Evolutionary conservation across 345 rosid species (phyloP).

Genomic region (Lepidium africanum): DNA sequence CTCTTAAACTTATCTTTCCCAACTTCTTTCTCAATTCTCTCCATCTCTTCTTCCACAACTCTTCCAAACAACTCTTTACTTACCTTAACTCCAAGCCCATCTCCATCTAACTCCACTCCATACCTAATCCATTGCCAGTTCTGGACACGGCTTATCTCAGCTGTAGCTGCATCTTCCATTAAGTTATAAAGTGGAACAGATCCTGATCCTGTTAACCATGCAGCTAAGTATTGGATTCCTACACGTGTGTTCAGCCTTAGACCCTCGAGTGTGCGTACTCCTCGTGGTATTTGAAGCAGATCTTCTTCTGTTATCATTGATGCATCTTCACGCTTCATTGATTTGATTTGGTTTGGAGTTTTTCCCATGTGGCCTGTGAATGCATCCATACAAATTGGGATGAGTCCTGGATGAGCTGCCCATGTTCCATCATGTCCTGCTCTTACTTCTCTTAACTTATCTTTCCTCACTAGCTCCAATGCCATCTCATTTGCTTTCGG

Average conservation of each 20-base stretch:
- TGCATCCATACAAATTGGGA: slow-evolving; percentile 61
- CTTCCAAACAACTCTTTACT: slow-evolving; percentile 56
- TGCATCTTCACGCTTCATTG: slow-evolving; percentile 62
- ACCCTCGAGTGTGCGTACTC: slow-evolving; percentile 76
- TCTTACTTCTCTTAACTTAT: slow-evolving; percentile 76
- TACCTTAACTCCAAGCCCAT: slow-evolving; percentile 63
- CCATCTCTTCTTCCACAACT: slow-evolving; percentile 89
- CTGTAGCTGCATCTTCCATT: slow-evolving; percentile 96
- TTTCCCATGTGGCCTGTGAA: slow-evolving; percentile 68
- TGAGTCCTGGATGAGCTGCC: slow-evolving; percentile 97
- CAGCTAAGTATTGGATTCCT: slow-evolving; percentile 83
- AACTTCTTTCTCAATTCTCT: slow-evolving; percentile 70
- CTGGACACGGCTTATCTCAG: slow-evolving; percentile 90
- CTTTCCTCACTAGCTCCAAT: slow-evolving; percentile 73
- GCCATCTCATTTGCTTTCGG: slow-evolving; percentile 75
- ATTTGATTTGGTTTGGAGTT: slow-evolving; percentile 52
- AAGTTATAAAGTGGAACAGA: slow-evolving; percentile 92
- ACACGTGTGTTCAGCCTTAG: slow-evolving; percentile 82
- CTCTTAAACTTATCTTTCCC: slow-evolving; percentile 70
- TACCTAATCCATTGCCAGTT: slow-evolving; percentile 95
- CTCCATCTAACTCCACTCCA: slow-evolving; percentile 72
- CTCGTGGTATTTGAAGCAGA: slow-evolving; percentile 75
- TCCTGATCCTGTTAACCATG: slow-evolving; percentile 86
- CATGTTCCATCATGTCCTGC: slow-evolving; percentile 97
- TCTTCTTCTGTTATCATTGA: slow-evolving; percentile 59